Base-by-base conservation (phyloP, 2,329 filamentous ascomycete species). In the Talaromyces islandicus region DNA sequence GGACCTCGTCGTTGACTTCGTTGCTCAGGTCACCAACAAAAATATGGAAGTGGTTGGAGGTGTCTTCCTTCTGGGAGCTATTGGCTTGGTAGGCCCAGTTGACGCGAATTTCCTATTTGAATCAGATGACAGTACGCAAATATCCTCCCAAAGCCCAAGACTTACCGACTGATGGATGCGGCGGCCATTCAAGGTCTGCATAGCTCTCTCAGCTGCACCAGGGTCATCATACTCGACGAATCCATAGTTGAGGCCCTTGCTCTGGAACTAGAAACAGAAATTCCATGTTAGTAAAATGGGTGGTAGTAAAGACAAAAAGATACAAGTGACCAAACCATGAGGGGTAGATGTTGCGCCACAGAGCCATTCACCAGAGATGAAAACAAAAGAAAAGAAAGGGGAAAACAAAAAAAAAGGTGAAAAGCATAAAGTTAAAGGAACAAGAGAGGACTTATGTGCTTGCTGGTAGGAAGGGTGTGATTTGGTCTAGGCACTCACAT, bases 1-100 rank as follows among this genome's bases (percentile, higher is more conserved):
- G 83, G 57, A 97, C 86, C 71, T 99, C 94, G 69, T 99, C 94
- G 69, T 99, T 99, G 75, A 99, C 94, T 76, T 99, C 94, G 71
- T 99, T 99, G 69, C 92, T 97, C 60, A 99, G 79, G 73, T 99
- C 94, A 63, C 94, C 94, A 60, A 99, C 94, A 68, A 99, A 99
- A 72, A 99, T 97, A 77, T 99, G 94, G 80, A 97, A 99, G 75
- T 99, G 94, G 75, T 92, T 91, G 7, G 93, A 96, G 1, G 94
- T 99, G 71, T 99, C 94, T 77, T 99, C 94, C 79, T 97, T 99
- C 81, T 85, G 94, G 29, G 85, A 82, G 60, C 86, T 93, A 82
- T 96, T 99, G 67, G 93, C 94, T 80, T 99, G 94, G 71, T 99
- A 99, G 24, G 94, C 94, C 94, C 94, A 99, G 81, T 99, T 99